phyloP scores from a whole-genome alignment of 805 yeast genomes.

The Saturnispora galanensis region DNA sequence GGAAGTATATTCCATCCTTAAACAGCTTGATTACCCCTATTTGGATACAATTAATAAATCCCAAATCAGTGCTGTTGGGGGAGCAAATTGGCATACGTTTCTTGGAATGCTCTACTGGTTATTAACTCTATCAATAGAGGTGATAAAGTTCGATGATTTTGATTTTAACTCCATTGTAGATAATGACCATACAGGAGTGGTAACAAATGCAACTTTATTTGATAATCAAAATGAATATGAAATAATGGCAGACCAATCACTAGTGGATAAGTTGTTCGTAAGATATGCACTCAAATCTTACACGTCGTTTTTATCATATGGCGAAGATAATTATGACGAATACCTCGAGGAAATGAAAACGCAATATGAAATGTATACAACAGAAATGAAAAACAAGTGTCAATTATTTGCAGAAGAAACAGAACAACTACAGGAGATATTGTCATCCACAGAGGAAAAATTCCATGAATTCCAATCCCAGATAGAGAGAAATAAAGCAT shows the following conservation, averaged over 20 bases:
- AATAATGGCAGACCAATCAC: conserved; percentile 19
- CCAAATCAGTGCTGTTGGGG: conserved; percentile 86
- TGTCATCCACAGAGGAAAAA: conserved; percentile 34
- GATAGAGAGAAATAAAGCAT: conserved; percentile 47
- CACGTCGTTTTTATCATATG: conserved; percentile 46
- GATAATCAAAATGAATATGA: conserved; percentile 12
- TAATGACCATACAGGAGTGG: conserved; percentile 7
- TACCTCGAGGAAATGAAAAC: conserved; percentile 45
- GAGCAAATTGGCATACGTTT: conserved; percentile 77
- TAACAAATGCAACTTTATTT: neutral
- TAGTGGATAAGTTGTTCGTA: conserved; percentile 24
- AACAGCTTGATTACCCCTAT: conserved; percentile 66
- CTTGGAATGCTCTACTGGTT: conserved; percentile 81
- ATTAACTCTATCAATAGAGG: conserved; percentile 41
- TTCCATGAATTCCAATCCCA: conserved; percentile 40
- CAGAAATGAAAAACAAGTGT: conserved; percentile 39
- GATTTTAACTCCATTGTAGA: conserved; percentile 22
- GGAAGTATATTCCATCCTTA: conserved; percentile 62
- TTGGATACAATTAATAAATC: conserved; percentile 72
- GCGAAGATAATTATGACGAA: conserved; percentile 51
- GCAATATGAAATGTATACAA: conserved; percentile 44
- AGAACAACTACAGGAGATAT: conserved; percentile 29
- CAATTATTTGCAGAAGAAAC: conserved; percentile 33
- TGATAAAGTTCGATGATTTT: conserved; percentile 29
- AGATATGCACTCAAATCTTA: conserved; percentile 59